These are phyloP conservation scores for Juglanconis oblonga DNA, from an alignment of 2,329 filamentous ascomycete genomes.

Conservation along the genomic window DNA sequence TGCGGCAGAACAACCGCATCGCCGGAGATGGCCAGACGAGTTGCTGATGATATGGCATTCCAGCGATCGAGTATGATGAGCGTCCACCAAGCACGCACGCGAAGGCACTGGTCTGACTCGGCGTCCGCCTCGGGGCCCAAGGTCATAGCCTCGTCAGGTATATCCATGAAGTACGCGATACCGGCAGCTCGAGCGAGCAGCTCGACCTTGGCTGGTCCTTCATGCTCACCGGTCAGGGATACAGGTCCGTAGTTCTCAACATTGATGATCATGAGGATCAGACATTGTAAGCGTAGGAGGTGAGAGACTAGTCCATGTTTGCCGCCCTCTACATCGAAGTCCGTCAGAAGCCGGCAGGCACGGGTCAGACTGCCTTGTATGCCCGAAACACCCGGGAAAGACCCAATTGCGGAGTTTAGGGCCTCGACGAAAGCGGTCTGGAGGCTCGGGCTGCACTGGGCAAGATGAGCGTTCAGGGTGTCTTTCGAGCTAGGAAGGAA, in stretches of 20 bases:
- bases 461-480: slow-evolving; percentile 54
- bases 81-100: slow-evolving; percentile 68
- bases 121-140: slow-evolving; percentile 46
- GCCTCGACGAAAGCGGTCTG: slow-evolving; percentile 64
- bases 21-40: slow-evolving; percentile 61
- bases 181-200: slow-evolving; percentile 65
- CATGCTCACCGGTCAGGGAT: slow-evolving; percentile 37
- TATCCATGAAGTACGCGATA: slow-evolving; percentile 61
- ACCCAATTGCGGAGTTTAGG: slow-evolving; percentile 57
- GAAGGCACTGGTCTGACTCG: slow-evolving; percentile 61
- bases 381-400: slow-evolving; percentile 37
- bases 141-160: slow-evolving; percentile 32
- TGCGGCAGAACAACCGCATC: slow-evolving; percentile 57
- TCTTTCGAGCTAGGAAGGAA: slow-evolving; percentile 58
- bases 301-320: slow-evolving; percentile 39
- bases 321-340: slow-evolving; percentile 46
- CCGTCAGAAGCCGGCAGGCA: slow-evolving; percentile 45
- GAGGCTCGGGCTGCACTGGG: slow-evolving; percentile 52
- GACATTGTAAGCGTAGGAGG: slow-evolving; percentile 62
- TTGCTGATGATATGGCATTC: slow-evolving; percentile 66
- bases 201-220: slow-evolving; percentile 48
- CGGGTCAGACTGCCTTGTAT: slow-evolving; percentile 38
- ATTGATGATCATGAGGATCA: slow-evolving; percentile 65
- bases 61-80: slow-evolving; percentile 70
- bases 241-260: slow-evolving; percentile 54